Conservation (phyloP, 2,329 filamentous ascomycete genomes). For the Claviceps spartinae region DNA sequence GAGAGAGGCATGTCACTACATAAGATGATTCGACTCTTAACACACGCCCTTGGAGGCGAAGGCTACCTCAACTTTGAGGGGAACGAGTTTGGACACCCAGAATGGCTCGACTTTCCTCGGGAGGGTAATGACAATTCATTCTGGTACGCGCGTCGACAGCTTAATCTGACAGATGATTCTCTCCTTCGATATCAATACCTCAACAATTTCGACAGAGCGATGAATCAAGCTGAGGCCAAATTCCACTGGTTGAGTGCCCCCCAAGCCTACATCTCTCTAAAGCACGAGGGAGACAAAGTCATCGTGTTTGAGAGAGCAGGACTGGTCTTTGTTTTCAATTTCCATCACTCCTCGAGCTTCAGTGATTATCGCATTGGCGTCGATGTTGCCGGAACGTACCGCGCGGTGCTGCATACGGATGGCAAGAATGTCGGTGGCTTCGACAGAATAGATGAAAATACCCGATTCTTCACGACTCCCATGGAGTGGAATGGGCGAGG, state of each 20-base stretch:
- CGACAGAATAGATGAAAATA: conserved; percentile 61
- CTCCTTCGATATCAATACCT: conserved; percentile 82
- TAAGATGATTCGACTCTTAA: conserved; percentile 94
- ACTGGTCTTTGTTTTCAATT: conserved; percentile 91
- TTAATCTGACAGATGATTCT: conserved; percentile 79
- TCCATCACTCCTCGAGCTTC: conserved; percentile 73
- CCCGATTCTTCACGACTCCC: conserved; percentile 82
- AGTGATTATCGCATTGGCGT: conserved; percentile 87
- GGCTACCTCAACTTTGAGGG: conserved; percentile 98
- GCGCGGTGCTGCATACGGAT: conserved; percentile 74
- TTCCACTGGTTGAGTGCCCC: conserved; percentile 80
- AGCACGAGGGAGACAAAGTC: conserved; percentile 88
- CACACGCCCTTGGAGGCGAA: conserved; percentile 82
- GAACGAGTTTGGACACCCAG: conserved; percentile 96
- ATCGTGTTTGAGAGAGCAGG: conserved; percentile 90
- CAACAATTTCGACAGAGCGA: conserved; percentile 83
- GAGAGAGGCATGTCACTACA: conserved; percentile 84
- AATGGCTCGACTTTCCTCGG: conserved; percentile 97
- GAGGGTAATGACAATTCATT: conserved; percentile 87
- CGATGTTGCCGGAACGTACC: conserved; percentile 73
- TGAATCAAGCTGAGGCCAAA: conserved; percentile 78
- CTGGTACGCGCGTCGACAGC: conserved; percentile 85
- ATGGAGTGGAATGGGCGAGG: conserved; percentile 79
- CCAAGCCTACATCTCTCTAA: conserved; percentile 86
- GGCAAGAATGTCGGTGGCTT: conserved; percentile 65